Evolutionary conservation across 2,329 filamentous ascomycete species (phyloP), one percentile per base, ranked within the genome.

Genomic region (Arachnomyces sp.): DNA sequence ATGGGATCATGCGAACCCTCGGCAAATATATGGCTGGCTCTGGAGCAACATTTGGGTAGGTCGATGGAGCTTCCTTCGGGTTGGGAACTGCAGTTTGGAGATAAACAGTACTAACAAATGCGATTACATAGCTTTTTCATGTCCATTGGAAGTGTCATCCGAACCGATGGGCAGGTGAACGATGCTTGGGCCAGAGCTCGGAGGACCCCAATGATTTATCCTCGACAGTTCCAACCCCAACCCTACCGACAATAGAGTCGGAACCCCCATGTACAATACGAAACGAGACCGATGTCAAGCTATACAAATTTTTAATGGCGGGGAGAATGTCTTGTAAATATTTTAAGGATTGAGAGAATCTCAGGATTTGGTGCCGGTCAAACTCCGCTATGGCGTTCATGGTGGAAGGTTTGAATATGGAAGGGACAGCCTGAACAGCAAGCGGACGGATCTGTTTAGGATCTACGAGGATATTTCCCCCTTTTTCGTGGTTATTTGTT

Each of bases 21-120:
- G 90, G 92, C 47, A 92, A 96, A 65, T 96, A 94, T 65, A 98
- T 98, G 92, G 68, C 86, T 28, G 89, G 86, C 33, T 96, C 90
- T 17, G 89, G 89, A 31, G 87, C 88, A 34, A 96, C 90, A 7
- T 98, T 98, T 63, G 92, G 90, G 90, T 95, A 77, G 47, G 75
- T 53, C 38, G 38, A 25, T 25, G 21, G 21, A 25, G 9, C 5
- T 25, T 9, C 9, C 21, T 25, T 25, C 9, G 21, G 9, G 9
- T 25, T 5, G 5, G 21, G 21, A 9, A 25, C 36, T 14, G 14
- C 38, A n/a, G 21, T 25, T 25, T 25, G n/a, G 21, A 25, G 21
- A 25, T 25, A 25, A 25, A 9, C 21, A 25, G 21, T 5, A 25
- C 21, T 25, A 9, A 25, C 21, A 25, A 9, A 25, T 5, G 21